These are phyloP conservation scores for Sphaceloma murrayae DNA, from an alignment of 2,329 filamentous ascomycete genomes.

Conservation along the genomic window DNA sequence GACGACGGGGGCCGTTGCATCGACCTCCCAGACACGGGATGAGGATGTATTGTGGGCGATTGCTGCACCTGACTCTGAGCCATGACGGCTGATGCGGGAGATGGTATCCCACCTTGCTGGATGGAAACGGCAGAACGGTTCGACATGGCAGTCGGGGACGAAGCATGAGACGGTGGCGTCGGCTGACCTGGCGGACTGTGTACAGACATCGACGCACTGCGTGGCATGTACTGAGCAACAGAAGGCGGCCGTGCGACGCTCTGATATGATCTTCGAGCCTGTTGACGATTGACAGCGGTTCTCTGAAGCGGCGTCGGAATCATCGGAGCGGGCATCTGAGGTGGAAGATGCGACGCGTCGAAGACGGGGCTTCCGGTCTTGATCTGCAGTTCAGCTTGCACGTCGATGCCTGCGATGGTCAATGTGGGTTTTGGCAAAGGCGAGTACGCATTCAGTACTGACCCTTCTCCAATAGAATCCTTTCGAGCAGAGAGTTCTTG, in stretches of 20 bases:
- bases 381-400: slow-evolving; percentile 86
- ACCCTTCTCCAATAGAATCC: slow-evolving; percentile 95
- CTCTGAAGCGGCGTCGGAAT: slow-evolving; percentile 64
- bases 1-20: too few species aligned
- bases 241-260: slow-evolving; percentile 19
- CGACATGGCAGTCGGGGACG: slow-evolving; percentile 50
- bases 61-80: slow-evolving; percentile 42
- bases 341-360: slow-evolving; percentile 52
- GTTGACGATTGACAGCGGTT: slow-evolving; percentile 68
- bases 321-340: slow-evolving; percentile 40
- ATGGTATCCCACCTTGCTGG: slow-evolving; percentile 52
- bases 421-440: too few species aligned
- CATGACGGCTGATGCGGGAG: slow-evolving; percentile 48
- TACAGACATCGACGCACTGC: slow-evolving; percentile 32
- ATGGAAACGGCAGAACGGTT: slow-evolving; percentile 53
- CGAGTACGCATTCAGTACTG: too few species aligned
- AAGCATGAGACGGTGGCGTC: slow-evolving; percentile 70
- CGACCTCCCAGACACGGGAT: too few species aligned
- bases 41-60: too few species aligned
- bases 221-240: slow-evolving; percentile 26
- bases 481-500: slow-evolving; percentile 92
- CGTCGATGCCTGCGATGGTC: slow-evolving; percentile 67
- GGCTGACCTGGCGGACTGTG: slow-evolving; percentile 67
- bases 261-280: slow-evolving; percentile 29
- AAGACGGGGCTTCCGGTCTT: slow-evolving; percentile 83